Percentiles rank a stretch among this genome's conserved stretches.
Evolutionary conservation across 164 flowering plant species (phyloP).

Genomic region (Chloranthus sessilifolius): DNA sequence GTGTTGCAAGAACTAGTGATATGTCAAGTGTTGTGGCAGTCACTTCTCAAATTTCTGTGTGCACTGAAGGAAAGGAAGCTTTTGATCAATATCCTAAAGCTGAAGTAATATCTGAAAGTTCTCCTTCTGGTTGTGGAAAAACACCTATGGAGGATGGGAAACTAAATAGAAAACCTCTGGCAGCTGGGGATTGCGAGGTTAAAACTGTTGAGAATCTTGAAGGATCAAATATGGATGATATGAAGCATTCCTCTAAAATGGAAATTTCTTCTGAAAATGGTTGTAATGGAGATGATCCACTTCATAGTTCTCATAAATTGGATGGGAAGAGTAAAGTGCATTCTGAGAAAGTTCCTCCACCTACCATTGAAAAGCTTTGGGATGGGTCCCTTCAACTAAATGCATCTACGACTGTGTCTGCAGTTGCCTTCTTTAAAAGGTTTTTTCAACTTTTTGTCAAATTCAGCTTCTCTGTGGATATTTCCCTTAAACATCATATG

Average conservation of each 20-base stretch:
- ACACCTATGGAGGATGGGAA: neutral
- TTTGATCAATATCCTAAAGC: constrained; percentile 1
- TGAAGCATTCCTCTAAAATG: constrained; percentile 1
- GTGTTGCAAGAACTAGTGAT: constrained; percentile 6
- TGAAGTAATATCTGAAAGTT: constrained; percentile 10
- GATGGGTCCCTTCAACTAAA: constrained; percentile 53
- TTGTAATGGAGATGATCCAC: constrained; percentile 11
- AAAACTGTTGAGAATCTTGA: constrained; percentile 8
- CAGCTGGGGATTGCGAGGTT: neutral
- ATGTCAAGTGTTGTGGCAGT: constrained; percentile 2
- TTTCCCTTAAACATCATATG: neutral
- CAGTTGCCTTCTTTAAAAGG: constrained; percentile 60
- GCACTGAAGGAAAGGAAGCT: constrained; percentile 14
- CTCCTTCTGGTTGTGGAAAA: neutral
- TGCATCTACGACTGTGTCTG: constrained; percentile 35
- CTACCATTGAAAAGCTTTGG: constrained; percentile 44
- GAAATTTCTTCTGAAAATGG: constrained; percentile 5
- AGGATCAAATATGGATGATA: constrained; percentile 7
- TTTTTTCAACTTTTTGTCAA: constrained; percentile 19
- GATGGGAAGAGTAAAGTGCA: constrained; percentile 13
- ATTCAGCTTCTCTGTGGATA: neutral
- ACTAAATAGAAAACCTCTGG: neutral
- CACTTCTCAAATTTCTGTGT: constrained; percentile 5
- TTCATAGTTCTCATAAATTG: constrained; percentile 2
- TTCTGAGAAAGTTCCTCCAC: constrained; percentile 20